A percentile compares a stretch with the other conserved stretches of the same genome.
These are phyloP conservation scores for Pseudoneurospora amorphoporcata DNA, from an alignment of 495 filamentous ascomycete genomes.

Conservation along the genomic window DNA sequence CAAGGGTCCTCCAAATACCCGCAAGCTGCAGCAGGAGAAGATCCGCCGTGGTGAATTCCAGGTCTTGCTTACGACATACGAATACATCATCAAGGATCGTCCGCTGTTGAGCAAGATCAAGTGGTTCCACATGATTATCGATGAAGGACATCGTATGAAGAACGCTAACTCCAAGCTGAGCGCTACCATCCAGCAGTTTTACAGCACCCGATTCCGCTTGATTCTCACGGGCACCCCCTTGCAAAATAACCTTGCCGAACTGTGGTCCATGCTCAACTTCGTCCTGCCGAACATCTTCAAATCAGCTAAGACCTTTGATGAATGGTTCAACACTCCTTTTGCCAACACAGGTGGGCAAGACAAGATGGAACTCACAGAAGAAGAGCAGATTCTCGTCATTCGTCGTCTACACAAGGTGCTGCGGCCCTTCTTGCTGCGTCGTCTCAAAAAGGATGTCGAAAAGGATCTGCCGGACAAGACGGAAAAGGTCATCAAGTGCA, in stretches of 20 bases:
- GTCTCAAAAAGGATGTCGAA: conserved; percentile 98
- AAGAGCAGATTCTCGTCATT: conserved; percentile 98
- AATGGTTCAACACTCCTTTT: conserved; percentile 99
- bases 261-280: conserved; percentile 97
- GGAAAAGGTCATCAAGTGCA: conserved; percentile 97
- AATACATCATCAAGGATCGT: conserved; percentile 98
- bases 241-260: conserved; percentile 91
- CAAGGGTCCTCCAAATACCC: conserved; percentile 82
- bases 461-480: conserved; percentile 98
- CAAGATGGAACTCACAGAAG: conserved; percentile 97
- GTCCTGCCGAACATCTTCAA: conserved; percentile 98
- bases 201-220: conserved; percentile 84
- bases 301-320: conserved; percentile 96
- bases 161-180: conserved; percentile 95
- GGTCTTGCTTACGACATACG: conserved; percentile 92
- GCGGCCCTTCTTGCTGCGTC: conserved; percentile 91
- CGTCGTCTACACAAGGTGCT: conserved; percentile 96
- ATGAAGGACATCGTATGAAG: conserved; percentile 99
- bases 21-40: conserved; percentile 86
- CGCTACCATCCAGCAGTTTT: conserved; percentile 88
- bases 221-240: conserved; percentile 96
- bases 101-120: conserved; percentile 92
- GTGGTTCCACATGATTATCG: conserved; percentile 99
- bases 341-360: conserved; percentile 96
- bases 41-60: conserved; percentile 94